Conservation (phyloP, 148 eudicot species). For the Vaccinium corymbosum region DNA sequence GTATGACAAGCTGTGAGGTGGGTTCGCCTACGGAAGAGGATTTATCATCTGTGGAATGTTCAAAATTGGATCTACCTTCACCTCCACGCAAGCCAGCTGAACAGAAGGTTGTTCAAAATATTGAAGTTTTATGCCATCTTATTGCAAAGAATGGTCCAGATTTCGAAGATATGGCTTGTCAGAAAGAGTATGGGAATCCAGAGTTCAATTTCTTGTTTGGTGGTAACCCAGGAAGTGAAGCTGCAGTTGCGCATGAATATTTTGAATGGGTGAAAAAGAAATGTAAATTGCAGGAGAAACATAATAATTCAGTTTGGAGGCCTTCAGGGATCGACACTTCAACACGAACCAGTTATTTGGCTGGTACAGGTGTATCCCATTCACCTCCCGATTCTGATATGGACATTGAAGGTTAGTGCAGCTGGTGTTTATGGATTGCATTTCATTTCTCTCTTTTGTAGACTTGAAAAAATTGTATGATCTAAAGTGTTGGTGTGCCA, state of each 20-base stretch:
- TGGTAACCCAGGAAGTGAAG: conserved; percentile 63
- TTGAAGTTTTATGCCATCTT: conserved; percentile 50
- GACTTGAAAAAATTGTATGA: neutral
- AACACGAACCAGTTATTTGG: conserved; percentile 18
- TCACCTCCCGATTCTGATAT: conserved; percentile 83
- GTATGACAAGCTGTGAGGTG: neutral
- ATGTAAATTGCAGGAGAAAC: conserved; percentile 24
- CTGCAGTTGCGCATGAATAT: conserved; percentile 51
- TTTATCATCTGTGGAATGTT: conserved; percentile 16
- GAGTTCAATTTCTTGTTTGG: conserved; percentile 61
- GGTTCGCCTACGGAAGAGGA: conserved; percentile 7
- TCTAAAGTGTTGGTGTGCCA: neutral
- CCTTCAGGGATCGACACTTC: conserved; percentile 24
- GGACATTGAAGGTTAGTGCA: conserved; percentile 87
- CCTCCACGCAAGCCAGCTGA: conserved; percentile 52
- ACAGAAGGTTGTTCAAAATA: conserved; percentile 42
- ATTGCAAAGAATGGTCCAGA: conserved; percentile 58
- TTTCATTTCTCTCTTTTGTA: conserved; percentile 10
- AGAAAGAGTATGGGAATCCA: conserved; percentile 55
- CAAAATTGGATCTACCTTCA: conserved; percentile 31
- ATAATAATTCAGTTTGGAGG: conserved; percentile 19
- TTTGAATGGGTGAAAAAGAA: conserved; percentile 63
- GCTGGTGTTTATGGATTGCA: conserved; percentile 14
- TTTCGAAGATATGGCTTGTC: conserved; percentile 54
- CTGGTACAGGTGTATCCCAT: conserved; percentile 28